Evolutionary conservation across 2,329 filamentous ascomycete species (phyloP).

Genomic region (Dothistroma septosporum): DNA sequence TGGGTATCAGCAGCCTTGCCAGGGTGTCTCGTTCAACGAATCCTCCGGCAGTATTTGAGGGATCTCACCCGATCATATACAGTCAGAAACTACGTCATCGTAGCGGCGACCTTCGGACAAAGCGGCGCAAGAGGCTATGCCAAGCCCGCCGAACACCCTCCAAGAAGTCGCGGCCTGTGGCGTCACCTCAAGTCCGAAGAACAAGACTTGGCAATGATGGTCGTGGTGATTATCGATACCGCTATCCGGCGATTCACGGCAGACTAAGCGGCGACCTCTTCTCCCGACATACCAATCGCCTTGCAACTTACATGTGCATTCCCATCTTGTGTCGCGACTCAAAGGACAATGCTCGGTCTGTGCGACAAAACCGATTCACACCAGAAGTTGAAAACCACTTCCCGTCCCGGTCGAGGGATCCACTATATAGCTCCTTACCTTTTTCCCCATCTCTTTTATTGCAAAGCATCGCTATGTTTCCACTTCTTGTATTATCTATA

Average conservation of each 20-base stretch:
- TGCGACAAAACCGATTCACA: not conserved
- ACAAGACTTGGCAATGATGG: not conserved
- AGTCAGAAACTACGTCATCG: no score
- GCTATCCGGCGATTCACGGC: not conserved
- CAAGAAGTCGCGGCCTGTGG: not conserved
- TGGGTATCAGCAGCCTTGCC: not conserved
- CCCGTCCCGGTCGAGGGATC: not conserved
- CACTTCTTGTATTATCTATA: no score
- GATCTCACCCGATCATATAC: no score
- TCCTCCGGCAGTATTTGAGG: no score
- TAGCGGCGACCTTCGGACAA: no score
- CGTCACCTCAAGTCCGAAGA: not conserved
- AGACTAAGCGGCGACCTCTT: not conserved
- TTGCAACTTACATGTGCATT: no score
- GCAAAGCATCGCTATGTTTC: not conserved
- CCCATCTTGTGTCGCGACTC: not conserved
- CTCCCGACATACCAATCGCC: not conserved
- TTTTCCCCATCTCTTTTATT: not conserved
- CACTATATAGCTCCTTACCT: not conserved
- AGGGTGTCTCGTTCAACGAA: no score
- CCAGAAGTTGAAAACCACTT: not conserved
- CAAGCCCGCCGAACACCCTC: no score
- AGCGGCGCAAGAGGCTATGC: no score
- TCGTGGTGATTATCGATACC: not conserved
- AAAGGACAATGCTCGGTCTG: not conserved